Percentiles rank a stretch among this genome's conserved stretches.
Evolutionary conservation across 2,329 filamentous ascomycete genomes (phyloP).

Genomic region (Stemphylium lycopersici): DNA sequence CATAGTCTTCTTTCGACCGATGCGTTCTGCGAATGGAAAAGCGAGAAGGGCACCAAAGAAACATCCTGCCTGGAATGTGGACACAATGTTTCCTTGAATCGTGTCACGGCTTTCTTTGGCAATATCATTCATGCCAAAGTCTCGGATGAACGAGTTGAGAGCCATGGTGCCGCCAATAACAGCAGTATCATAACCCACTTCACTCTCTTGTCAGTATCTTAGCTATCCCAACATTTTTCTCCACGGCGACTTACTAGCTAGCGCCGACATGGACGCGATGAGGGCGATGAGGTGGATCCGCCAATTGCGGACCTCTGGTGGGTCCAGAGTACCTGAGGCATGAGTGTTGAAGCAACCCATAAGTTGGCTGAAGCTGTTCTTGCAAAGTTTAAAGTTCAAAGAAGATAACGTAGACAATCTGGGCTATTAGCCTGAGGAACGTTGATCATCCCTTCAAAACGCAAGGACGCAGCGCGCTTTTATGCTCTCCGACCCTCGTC

Average conservation of each 20-base stretch:
- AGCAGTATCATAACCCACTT: slow-evolving; percentile 44
- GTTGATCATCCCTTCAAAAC: not conserved
- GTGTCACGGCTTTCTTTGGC: slow-evolving; percentile 43
- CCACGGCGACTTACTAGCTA: slow-evolving; percentile 36
- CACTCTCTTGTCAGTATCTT: not conserved
- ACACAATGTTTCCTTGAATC: slow-evolving; percentile 50
- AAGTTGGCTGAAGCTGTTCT: not conserved
- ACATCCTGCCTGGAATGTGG: slow-evolving; percentile 47
- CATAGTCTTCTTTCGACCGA: slow-evolving; percentile 58
- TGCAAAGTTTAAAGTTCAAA: not conserved
- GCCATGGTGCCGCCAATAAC: slow-evolving; percentile 52
- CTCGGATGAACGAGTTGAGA: slow-evolving; percentile 47
- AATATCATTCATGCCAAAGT: slow-evolving; percentile 42
- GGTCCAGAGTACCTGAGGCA: slow-evolving; percentile 42
- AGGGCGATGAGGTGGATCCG: slow-evolving; percentile 43
- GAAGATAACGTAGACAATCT: not conserved
- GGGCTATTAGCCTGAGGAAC: not conserved
- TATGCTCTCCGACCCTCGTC: slow-evolving; percentile 6
- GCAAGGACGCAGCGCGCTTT: not conserved
- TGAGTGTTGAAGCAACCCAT: slow-evolving; percentile 41
- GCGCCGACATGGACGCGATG: slow-evolving; percentile 47
- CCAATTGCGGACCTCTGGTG: slow-evolving; percentile 46
- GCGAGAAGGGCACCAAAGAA: slow-evolving; percentile 51
- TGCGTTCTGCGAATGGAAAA: slow-evolving; percentile 56
- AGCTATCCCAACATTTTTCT: not conserved